These are phyloP conservation scores for Cucumis variabilis DNA, from an alignment of 331 rosid species.

Conservation along the genomic window DNA sequence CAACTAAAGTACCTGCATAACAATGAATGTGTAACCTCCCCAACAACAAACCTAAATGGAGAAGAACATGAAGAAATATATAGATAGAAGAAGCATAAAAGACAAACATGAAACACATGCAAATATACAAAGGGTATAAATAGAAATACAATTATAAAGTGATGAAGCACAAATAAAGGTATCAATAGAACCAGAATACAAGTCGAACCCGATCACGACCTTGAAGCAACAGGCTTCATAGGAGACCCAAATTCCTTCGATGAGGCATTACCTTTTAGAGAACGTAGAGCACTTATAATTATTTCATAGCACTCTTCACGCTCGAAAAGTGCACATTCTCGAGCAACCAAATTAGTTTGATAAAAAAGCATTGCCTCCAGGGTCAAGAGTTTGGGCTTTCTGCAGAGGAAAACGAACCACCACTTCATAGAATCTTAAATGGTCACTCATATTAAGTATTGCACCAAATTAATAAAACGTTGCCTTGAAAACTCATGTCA, in stretches of 20 bases:
- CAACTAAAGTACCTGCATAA: not conserved
- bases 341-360: conserved; percentile 77
- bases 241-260: conserved; percentile 90
- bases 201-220: too few relatives aligned
- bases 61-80: too few relatives aligned
- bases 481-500: not conserved
- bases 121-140: too few relatives aligned
- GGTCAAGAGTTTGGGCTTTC: conserved; percentile 96
- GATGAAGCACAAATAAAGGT: too few relatives aligned
- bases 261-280: conserved; percentile 76
- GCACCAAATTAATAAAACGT: conserved; percentile 25
- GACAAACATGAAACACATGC: too few relatives aligned
- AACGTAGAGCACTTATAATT: conserved; percentile 77
- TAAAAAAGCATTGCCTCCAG: conserved; percentile 86
- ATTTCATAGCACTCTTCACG: conserved; percentile 94
- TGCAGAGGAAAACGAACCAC: conserved; percentile 95
- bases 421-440: conserved; percentile 97
- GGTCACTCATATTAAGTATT: conserved; percentile 33
- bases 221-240: conserved; percentile 60
- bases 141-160: too few relatives aligned
- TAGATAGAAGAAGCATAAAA: too few relatives aligned
- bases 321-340: conserved; percentile 76
- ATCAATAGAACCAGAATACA: too few relatives aligned
- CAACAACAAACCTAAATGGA: too few relatives aligned
- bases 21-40: too few relatives aligned